A percentile compares a stretch with the other conserved stretches of the same genome.
Conservation (phyloP, 2,329 filamentous ascomycete genomes). For the Penicillium digitatum region DNA sequence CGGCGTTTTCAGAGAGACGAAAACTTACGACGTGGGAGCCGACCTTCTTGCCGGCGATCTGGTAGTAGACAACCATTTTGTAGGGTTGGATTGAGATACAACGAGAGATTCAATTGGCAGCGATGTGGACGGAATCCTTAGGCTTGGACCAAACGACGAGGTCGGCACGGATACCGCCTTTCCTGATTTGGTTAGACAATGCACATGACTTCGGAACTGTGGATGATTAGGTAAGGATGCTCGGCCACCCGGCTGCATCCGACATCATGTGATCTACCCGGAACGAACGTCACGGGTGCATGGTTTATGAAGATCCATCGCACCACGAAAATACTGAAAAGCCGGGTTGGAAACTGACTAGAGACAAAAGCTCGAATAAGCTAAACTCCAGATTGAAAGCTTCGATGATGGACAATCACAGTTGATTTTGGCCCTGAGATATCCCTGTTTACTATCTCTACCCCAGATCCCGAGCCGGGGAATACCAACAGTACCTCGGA, state of each 20-base stretch:
- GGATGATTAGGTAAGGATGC: neutral
- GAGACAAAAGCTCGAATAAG: neutral
- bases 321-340: neutral
- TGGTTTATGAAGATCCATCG: neutral
- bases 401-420: neutral
- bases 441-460: neutral
- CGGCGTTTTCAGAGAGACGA: neutral
- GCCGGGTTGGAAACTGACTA: neutral
- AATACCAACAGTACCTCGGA: constrained; percentile 20
- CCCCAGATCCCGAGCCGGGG: constrained; percentile 8
- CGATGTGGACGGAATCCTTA: constrained; percentile 30
- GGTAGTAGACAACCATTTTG: constrained; percentile 53
- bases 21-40: constrained; percentile 51
- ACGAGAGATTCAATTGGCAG: constrained; percentile 21
- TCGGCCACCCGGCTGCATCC: constrained; percentile 2
- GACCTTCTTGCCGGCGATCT: constrained; percentile 50
- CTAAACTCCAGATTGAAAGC: neutral
- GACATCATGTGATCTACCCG: constrained; percentile 20
- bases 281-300: neutral
- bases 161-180: constrained; percentile 21
- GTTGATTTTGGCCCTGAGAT: neutral
- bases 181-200: constrained; percentile 17
- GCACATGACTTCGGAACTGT: constrained; percentile 6
- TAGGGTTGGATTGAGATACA: constrained; percentile 22
- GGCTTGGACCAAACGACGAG: constrained; percentile 26